Evolutionary conservation across 805 yeast species (phyloP).

Genomic region (Lipomyces sp.): DNA sequence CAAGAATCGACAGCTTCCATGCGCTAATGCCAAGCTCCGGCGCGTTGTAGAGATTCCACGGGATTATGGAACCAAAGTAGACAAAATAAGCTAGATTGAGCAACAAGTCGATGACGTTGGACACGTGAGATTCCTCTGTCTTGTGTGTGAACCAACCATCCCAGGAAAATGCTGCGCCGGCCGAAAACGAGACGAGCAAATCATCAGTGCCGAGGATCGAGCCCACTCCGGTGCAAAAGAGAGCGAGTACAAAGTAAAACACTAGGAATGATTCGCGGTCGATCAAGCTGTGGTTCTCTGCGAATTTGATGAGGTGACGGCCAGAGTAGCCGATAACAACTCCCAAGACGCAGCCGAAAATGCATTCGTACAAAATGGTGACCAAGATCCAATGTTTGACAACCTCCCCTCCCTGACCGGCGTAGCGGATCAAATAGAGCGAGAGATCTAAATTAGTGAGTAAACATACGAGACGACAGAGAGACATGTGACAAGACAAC

Average conservation of each 20-base stretch:
- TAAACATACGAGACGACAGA: too few relatives aligned
- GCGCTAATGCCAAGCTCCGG: slow-evolving; percentile 64
- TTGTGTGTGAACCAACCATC: slow-evolving; percentile 84
- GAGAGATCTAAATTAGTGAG: slow-evolving; percentile 51
- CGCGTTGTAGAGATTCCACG: slow-evolving; percentile 80
- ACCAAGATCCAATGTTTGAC: slow-evolving; percentile 79
- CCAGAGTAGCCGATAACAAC: slow-evolving; percentile 70
- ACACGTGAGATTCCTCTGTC: slow-evolving; percentile 84
- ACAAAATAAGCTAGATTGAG: slow-evolving; percentile 85
- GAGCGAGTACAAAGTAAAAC: slow-evolving; percentile 78
- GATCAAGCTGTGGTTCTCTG: slow-evolving; percentile 69
- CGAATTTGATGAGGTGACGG: slow-evolving; percentile 71
- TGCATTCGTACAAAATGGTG: slow-evolving; percentile 79
- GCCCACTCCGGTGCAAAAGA: slow-evolving; percentile 88
- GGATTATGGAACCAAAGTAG: slow-evolving; percentile 87
- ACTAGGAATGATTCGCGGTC: slow-evolving; percentile 90
- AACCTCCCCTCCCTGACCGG: slow-evolving; percentile 67
- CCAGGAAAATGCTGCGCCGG: slow-evolving; percentile 94
- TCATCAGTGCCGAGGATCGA: slow-evolving; percentile 88
- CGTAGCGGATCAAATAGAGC: slow-evolving; percentile 66
- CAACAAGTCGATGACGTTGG: slow-evolving; percentile 85
- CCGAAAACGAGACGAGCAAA: slow-evolving; percentile 83
- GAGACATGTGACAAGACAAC: slow-evolving; percentile 1
- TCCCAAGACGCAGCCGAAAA: slow-evolving; percentile 79
- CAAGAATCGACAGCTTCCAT: slow-evolving; percentile 80